Percentiles rank a stretch among this genome's conserved stretches.
These are phyloP conservation scores for Przewalskia tangutica DNA, from an alignment of 257 asterid genomes.

Conservation along the genomic window DNA sequence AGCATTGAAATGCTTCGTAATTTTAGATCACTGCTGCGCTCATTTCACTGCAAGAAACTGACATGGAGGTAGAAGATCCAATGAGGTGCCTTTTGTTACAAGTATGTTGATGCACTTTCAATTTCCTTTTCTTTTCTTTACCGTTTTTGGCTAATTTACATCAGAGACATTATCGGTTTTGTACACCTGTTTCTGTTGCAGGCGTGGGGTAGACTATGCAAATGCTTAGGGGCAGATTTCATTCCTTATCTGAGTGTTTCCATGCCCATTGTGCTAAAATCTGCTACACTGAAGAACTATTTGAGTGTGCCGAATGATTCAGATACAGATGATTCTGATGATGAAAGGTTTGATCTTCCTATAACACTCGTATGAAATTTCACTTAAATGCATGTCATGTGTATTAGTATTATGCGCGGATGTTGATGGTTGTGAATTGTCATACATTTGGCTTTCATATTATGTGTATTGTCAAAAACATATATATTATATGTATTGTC, in stretches of 20 bases:
- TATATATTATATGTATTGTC: neutral
- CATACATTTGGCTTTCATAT: neutral
- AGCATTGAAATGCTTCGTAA: neutral
- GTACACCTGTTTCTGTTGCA: neutral
- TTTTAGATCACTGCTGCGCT: neutral
- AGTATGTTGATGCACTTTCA: neutral
- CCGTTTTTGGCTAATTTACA: neutral
- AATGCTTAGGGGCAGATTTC: neutral
- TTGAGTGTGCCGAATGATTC: neutral
- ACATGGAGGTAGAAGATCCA: neutral
- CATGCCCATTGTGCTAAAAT: neutral
- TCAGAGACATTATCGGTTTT: neutral
- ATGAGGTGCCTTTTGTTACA: neutral
- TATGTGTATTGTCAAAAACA: neutral
- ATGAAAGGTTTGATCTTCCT: neutral
- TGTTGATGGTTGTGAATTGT: neutral
- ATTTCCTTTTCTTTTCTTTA: neutral
- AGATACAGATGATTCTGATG: conserved; percentile 8
- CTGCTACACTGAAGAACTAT: neutral
- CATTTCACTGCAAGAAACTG: conserved; percentile 3
- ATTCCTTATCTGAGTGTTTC: conserved; percentile 2
- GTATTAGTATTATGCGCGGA: neutral
- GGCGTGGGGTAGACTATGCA: conserved; percentile 4
- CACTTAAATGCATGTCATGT: neutral
- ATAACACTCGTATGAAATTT: neutral